These are phyloP conservation scores for Boletus barrowsii DNA, from an alignment of 768 basidiomycete species.

Conservation along the genomic window DNA sequence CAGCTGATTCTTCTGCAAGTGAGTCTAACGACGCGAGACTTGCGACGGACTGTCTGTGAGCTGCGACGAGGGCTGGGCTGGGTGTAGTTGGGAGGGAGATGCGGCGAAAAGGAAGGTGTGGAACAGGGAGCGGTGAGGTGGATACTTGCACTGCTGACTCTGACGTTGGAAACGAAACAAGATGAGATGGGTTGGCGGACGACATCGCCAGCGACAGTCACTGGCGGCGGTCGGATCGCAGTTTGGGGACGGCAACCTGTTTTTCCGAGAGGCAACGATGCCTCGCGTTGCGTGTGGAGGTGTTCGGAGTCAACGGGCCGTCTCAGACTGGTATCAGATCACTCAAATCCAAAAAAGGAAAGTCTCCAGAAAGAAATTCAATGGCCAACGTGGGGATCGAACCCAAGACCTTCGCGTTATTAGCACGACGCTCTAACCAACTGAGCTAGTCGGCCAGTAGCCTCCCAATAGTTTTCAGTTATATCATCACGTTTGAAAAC, in stretches of 20 bases:
- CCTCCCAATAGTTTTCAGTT: background rate
- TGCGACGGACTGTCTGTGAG: slow-evolving; percentile 60
- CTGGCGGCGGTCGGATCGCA: slow-evolving; percentile 8
- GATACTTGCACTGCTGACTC: slow-evolving; percentile 14
- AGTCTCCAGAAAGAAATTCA: background rate
- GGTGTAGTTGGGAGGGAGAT: slow-evolving; percentile 59
- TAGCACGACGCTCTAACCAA: slow-evolving; percentile 35
- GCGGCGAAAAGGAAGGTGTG: slow-evolving; percentile 59
- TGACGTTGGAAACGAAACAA: slow-evolving; percentile 34
- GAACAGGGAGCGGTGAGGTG: slow-evolving; percentile 34
- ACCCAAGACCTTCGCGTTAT: slow-evolving; percentile 59
- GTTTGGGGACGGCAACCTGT: background rate
- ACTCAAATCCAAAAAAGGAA: slow-evolving; percentile 16
- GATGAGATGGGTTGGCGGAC: slow-evolving; percentile 6
- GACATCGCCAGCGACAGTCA: slow-evolving; percentile 22
- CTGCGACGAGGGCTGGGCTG: slow-evolving; percentile 32
- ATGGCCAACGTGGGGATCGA: slow-evolving; percentile 75
- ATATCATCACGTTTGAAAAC: too few species aligned
- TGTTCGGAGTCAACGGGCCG: slow-evolving; percentile 17
- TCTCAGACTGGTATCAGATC: slow-evolving; percentile 21
- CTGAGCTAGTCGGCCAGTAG: slow-evolving; percentile 30
- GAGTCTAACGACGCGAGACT: slow-evolving; percentile 77
- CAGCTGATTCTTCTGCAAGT: slow-evolving; percentile 46
- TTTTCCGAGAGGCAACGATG: background rate
- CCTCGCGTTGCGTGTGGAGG: background rate